Base-by-base conservation (phyloP, 2,329 filamentous ascomycete genomes). In the Esteya vermicola region DNA sequence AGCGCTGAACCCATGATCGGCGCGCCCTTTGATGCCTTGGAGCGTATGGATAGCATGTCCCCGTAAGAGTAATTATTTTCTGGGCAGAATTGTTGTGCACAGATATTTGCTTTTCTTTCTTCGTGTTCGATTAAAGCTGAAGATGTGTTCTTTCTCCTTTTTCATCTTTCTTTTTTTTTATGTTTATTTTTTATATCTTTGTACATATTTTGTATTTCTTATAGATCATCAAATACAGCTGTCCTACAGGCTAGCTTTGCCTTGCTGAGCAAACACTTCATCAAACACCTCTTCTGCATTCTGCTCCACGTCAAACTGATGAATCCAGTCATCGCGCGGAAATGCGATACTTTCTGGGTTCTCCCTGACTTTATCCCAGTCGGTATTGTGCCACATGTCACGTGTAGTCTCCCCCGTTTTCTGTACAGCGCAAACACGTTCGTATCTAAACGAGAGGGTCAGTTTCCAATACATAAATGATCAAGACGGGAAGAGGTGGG, bases 351-450 rank as follows among this genome's bases (percentile, higher is more conserved):
- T 62, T 42, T 61, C 54, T 0, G 66, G 65, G 35, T 69, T 60
- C 44, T 65, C 52, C 41, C 61, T 62, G 25, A 68, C 64, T 43
- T 62, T 63, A 19, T 52, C 56, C 65, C 64, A 72, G 47, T 69
- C 65, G 5, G 67, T 67, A 52, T 67, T 70, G 48, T 73, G 69
- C 68, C 68, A 72, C 55, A 60, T 61, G 45, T 70, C 65, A 22
- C 66, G 58, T 0, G 67, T 67, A 6, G 57, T 59, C 47, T 68
- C 65, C 4, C 67, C 67, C 0, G 64, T 70, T 52, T 69, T 68
- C 53, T 70, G 67, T 8, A 65, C 62, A 2, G 52, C 51, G 13
- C 56, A 54, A 18, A 70, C 67, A 12, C 67, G 62, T 3, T 67
- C 64, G 43, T 66, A 69, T 19, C 54, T 52, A 20, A 12, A 31